These are phyloP conservation scores for Oryza australiensis DNA, from an alignment of 176 grass and related monocot genomes.

Conservation along the genomic window DNA sequence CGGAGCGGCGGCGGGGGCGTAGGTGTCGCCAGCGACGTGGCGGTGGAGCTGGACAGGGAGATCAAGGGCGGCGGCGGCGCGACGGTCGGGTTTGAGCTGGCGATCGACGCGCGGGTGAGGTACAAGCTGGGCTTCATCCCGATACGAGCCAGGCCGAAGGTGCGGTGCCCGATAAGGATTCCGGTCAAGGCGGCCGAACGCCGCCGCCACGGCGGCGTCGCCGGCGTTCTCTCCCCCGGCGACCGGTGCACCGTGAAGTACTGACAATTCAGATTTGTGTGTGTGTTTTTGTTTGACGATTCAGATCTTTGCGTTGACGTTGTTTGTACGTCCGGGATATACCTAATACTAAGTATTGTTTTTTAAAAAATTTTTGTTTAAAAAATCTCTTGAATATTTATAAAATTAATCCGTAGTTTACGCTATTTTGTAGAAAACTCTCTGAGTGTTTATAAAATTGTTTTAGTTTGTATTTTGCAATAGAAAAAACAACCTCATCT, in stretches of 20 bases:
- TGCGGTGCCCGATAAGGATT: neutral
- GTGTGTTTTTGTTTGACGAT: too few species aligned
- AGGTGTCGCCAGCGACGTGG: neutral
- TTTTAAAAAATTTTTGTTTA: too few species aligned
- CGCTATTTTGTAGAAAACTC: too few species aligned
- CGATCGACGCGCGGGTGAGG: slow-evolving; percentile 21
- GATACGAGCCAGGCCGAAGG: slow-evolving; percentile 29
- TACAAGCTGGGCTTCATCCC: slow-evolving; percentile 19
- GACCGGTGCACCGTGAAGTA: slow-evolving; percentile 42
- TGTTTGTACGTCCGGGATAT: too few species aligned
- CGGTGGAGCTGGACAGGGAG: neutral
- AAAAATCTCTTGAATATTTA: too few species aligned
- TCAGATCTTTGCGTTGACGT: too few species aligned
- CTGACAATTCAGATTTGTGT: neutral
- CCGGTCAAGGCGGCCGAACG: neutral
- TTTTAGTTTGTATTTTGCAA: too few species aligned
- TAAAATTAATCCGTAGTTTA: too few species aligned
- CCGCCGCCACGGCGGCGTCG: neutral
- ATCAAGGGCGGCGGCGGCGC: neutral
- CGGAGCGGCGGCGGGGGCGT: neutral
- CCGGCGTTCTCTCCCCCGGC: neutral
- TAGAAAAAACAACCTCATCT: too few species aligned
- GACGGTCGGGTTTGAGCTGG: neutral
- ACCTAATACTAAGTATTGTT: too few species aligned
- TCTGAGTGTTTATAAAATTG: too few species aligned